These are phyloP conservation scores for Mycena rebaudengoi DNA, from an alignment of 768 basidiomycete species.

Conservation along the genomic window DNA sequence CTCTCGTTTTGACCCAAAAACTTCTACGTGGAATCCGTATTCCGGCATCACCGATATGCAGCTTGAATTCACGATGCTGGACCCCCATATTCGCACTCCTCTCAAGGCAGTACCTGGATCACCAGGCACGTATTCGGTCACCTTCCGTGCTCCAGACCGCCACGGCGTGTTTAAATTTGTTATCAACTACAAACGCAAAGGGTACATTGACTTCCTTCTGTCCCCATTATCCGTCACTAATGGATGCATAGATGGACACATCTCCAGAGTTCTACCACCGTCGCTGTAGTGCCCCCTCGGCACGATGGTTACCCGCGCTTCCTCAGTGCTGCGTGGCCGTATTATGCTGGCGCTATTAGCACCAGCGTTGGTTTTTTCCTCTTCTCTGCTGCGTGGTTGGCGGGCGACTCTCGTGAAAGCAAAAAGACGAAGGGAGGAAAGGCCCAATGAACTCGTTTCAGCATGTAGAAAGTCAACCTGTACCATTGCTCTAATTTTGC, in stretches of 20 bases:
- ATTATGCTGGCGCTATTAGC: slow-evolving; percentile 91
- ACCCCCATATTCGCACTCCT: slow-evolving; percentile 91
- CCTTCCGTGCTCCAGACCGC: slow-evolving; percentile 91
- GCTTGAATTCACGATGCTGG: slow-evolving; percentile 98
- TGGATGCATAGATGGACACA: slow-evolving; percentile 66
- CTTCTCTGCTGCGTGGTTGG: slow-evolving; percentile 89
- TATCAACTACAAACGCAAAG: slow-evolving; percentile 89
- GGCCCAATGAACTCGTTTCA: slow-evolving; percentile 42
- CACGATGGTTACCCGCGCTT: slow-evolving; percentile 97
- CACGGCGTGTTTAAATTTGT: slow-evolving; percentile 99
- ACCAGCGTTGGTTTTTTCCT: slow-evolving; percentile 86
- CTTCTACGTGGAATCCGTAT: slow-evolving; percentile 74
- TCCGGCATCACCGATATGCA: slow-evolving; percentile 82
- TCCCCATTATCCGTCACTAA: slow-evolving; percentile 9
- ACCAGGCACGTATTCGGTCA: slow-evolving; percentile 78
- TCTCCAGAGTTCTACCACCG: slow-evolving; percentile 75
- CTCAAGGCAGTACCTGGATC: slow-evolving; percentile 64
- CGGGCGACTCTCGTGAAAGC: slow-evolving; percentile 76
- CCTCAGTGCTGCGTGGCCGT: slow-evolving; percentile 95
- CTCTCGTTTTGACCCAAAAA: slow-evolving; percentile 68
- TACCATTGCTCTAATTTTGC: slow-evolving; percentile 19
- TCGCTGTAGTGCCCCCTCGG: slow-evolving; percentile 90
- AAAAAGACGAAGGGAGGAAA: slow-evolving; percentile 58
- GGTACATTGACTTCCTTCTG: slow-evolving; percentile 57
- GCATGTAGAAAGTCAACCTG: slow-evolving; percentile 17